Percentiles rank a stretch among this genome's conserved stretches.
Conservation (phyloP, 2,329 filamentous ascomycete species). For the Nigrospora sphaerica region DNA sequence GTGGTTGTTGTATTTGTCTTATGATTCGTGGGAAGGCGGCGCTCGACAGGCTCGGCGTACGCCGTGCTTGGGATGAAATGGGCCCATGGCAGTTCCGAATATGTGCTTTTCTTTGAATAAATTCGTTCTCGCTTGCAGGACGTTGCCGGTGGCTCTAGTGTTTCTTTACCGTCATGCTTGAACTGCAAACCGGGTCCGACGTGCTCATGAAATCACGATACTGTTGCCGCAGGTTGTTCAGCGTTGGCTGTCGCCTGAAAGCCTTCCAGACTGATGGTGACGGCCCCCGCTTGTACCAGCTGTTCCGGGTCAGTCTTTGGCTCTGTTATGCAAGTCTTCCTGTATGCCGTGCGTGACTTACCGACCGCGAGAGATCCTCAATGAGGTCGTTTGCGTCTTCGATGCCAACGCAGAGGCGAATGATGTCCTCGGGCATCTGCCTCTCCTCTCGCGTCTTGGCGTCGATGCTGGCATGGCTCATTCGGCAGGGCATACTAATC, state of each 20-base stretch:
- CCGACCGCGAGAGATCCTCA: constrained; percentile 84
- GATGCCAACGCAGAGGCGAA: constrained; percentile 91
- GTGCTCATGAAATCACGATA: not conserved
- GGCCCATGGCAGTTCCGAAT: too few species aligned
- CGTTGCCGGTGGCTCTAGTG: not conserved
- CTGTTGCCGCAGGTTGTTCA: not conserved
- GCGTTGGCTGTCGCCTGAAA: constrained; percentile 47
- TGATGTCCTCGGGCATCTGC: constrained; percentile 94
- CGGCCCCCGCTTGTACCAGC: constrained; percentile 91
- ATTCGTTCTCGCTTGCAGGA: not conserved
- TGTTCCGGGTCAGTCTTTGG: constrained; percentile 27
- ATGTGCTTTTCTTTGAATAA: not conserved
- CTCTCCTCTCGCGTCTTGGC: constrained; percentile 84
- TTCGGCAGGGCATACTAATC: constrained; percentile 98
- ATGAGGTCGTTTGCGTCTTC: constrained; percentile 89
- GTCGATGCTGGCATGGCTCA: constrained; percentile 98
- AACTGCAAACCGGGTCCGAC: too few species aligned
- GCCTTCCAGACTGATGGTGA: constrained; percentile 76
- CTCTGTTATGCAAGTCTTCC: not conserved
- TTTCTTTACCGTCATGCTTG: not conserved
- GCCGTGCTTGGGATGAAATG: too few species aligned
- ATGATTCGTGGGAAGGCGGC: too few species aligned
- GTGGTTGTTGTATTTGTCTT: not conserved
- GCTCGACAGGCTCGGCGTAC: too few species aligned
- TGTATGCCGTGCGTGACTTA: constrained; percentile 42